phyloP scores from a whole-genome alignment of 2,329 filamentous ascomycete species.

The Beauveria sp. region DNA sequence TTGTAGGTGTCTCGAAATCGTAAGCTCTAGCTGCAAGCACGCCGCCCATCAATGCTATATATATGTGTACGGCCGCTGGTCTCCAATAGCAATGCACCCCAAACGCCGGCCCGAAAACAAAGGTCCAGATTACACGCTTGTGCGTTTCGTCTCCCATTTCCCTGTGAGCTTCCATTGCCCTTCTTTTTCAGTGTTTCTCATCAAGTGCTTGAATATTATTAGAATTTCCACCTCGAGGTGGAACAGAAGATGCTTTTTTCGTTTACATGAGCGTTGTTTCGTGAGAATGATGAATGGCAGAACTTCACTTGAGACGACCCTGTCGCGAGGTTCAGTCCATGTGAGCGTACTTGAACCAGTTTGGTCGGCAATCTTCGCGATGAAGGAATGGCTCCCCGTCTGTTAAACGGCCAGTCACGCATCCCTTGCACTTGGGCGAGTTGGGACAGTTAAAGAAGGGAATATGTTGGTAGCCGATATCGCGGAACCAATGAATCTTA shows the following conservation, averaged over 20 bases:
- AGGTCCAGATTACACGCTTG: slow-evolving; percentile 2
- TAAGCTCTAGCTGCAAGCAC: not conserved
- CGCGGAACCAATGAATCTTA: slow-evolving; percentile 97
- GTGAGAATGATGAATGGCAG: not conserved
- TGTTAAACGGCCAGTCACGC: slow-evolving; percentile 78
- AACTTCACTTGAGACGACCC: not conserved
- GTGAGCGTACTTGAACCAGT: slow-evolving; percentile 94
- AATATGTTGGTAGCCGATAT: slow-evolving; percentile 97
- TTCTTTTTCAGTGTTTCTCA: not conserved
- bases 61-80: not conserved
- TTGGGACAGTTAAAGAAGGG: slow-evolving; percentile 99
- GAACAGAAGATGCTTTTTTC: not conserved
- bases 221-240: not conserved
- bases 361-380: slow-evolving; percentile 87
- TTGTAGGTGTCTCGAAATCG: not conserved
- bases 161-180: not conserved
- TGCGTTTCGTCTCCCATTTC: not conserved
- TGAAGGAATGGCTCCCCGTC: slow-evolving; percentile 81
- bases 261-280: not conserved
- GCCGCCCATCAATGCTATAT: not conserved
- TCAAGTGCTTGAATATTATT: not conserved
- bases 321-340: slow-evolving; percentile 51
- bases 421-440: slow-evolving; percentile 85
- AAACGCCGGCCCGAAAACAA: slow-evolving; percentile 5
- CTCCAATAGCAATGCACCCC: slow-evolving; percentile 9